Base-by-base conservation (phyloP, 2,329 filamentous ascomycete species). In the Meredithiella fracta region DNA sequence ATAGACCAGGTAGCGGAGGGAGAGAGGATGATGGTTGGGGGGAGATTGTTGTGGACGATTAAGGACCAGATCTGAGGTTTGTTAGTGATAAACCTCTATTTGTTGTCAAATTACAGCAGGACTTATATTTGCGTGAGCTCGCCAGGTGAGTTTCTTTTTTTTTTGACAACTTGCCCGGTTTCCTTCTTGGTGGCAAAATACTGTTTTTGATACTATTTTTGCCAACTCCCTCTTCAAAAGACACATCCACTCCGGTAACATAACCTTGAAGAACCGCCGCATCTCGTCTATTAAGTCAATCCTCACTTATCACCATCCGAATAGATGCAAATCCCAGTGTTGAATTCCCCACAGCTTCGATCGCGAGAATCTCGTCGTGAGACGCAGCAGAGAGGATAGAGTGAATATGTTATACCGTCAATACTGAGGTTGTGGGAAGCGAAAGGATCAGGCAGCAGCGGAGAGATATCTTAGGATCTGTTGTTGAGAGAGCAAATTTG, bases 41-140 rank as follows among this genome's bases (percentile, higher is more conserved):
- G 40, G n/a, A 22, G 15, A 44, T 15, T 2, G 8, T n/a, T 5
- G 15, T 44, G 40, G 40, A 44, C 8, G 40, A 44, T 44, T 9
- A n/a, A 44, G 15, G 40, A 14, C 40, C 17, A 44, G n/a, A 44
- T 44, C 40, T 44, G 40, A 1, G 11, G 20, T 44, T n/a, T 44
- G 40, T 22, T 44, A 44, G 40, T 8, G 17, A n/a, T 7, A 17
- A 17, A n/a, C 15, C 11, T 44, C 11, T 20, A 17, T 22, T 7
- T 44, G 11, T 2, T n/a, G n/a, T 44, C 17, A n/a, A n/a, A n/a
- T 17, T 15, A 20, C 8, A 22, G 17, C 8, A n/a, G 40, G 17
- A 56, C 59, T 40, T 58, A 64, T 63, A 50, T 65, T 65, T 3
- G 64, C 64, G 51, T 65, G 64, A 3, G 64, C 62, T 44, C 64